phyloP scores from a whole-genome alignment of 2,329 filamentous ascomycete species.

The Acrodontium crateriforme region DNA sequence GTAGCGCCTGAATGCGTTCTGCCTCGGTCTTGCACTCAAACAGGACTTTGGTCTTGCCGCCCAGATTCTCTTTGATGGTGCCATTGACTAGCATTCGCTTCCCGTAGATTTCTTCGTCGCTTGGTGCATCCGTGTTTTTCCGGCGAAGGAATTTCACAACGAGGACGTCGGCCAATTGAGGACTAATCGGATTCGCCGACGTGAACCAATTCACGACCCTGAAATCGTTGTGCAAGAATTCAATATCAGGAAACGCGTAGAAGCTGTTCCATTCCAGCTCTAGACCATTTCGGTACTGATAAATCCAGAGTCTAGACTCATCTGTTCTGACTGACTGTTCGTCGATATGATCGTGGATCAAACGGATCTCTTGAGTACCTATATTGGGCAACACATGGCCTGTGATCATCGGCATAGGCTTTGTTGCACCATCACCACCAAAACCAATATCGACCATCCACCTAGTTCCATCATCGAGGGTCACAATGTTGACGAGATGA shows the following conservation, averaged over 20 bases:
- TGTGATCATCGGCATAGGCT: slow-evolving; percentile 42
- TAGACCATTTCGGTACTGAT: slow-evolving; percentile 22
- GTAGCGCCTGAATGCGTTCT: slow-evolving; percentile 28
- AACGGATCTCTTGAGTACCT: slow-evolving; percentile 11
- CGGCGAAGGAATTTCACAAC: slow-evolving; percentile 1
- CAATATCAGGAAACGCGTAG: slow-evolving; percentile 52
- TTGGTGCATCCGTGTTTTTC: slow-evolving; percentile 3
- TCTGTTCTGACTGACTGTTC: slow-evolving; percentile 10
- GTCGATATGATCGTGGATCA: slow-evolving; percentile 10
- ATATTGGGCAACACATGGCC: slow-evolving; percentile 25
- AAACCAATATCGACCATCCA: slow-evolving; percentile 51
- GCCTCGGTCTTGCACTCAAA: slow-evolving; percentile 28
- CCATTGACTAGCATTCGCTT: slow-evolving; percentile 29
- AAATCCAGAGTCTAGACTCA: slow-evolving; percentile 30
- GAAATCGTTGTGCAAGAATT: slow-evolving; percentile 49
- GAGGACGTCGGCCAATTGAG: not conserved
- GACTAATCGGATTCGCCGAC: slow-evolving; percentile 37
- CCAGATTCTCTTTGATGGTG: slow-evolving; percentile 31
- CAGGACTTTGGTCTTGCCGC: slow-evolving; percentile 30
- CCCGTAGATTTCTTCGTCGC: slow-evolving; percentile 20
- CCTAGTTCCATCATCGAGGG: slow-evolving; percentile 32
- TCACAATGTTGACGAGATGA: slow-evolving; percentile 31
- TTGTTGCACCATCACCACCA: slow-evolving; percentile 46
- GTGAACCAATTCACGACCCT: slow-evolving; percentile 45
- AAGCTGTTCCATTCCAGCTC: slow-evolving; percentile 42